Evolutionary conservation across 768 basidiomycete species (phyloP), one percentile per base, ranked within the genome.

Genomic region (Psilocybe cyanescens): DNA sequence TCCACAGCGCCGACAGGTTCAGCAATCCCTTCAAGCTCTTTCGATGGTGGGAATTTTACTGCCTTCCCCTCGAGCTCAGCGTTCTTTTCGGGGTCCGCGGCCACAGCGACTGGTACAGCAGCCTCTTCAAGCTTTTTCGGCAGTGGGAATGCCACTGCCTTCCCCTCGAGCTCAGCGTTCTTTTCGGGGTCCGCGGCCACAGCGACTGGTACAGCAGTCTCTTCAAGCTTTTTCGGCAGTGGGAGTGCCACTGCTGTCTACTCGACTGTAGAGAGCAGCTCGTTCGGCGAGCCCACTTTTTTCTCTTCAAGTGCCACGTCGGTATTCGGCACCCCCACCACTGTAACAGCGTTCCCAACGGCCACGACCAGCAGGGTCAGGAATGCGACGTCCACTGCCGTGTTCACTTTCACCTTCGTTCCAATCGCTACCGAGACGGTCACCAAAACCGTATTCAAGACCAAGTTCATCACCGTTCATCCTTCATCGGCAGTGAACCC

Each of bases 381-480:
- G 41, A 44, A 44, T 2, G 51, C 35, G 8, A 53, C 51, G 4
- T 35, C 31, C 33, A 53, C 51, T 2, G 51, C 51, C 7, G 51
- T 53, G 12, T 53, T 53, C 33, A 53, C 51, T 5, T 53, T 53
- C 17, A 53, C 51, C 31, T 53, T 29, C 51, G 51, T 53, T 8
- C 51, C 51, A 3, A 35, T 53, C 19, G 33, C 31, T 1, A 53
- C 51, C 2, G 51, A 35, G 12, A 53, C 51, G 9, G 51, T 53
- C 31, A 53, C 51, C n/a, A n/a, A 50, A 35, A 35, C 33, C 33
- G 11, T 1, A 2, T 11, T 5, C n/a, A 16, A 12, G 11, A 44
- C 41, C 41, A 44, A 44, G 41, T 44, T 14, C 41, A 44, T 44
- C 14, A 11, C 41, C 14, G 14, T 16, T 5, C 3, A 44, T n/a